Evolutionary conservation across 2,329 filamentous ascomycete genomes (phyloP), one percentile per base, ranked within the genome.

Genomic region (Xylaria sp.): DNA sequence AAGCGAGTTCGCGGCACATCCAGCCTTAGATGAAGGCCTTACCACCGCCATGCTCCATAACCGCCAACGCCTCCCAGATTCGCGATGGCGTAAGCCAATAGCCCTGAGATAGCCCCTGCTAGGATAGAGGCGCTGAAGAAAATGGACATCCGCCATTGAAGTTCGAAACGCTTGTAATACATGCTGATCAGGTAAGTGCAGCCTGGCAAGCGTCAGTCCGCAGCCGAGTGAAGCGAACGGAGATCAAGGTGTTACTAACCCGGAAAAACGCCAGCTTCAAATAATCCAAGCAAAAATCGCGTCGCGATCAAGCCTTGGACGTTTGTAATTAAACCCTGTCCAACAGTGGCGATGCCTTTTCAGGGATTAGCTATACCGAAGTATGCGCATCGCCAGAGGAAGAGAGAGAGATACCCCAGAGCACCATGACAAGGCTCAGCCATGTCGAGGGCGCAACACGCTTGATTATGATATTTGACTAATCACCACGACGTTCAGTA

Each of bases 21-120:
- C 34, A 48, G n/a, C 4, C 20, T 28, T 20, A 12, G 13, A 13
- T 3, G 7, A 31, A 65, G 39, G 50, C 1, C 68, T 62, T 58
- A 73, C 74, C 73, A 76, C 48, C 83, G 77, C 84, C 84, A 86
- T 54, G 83, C 84, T 18, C 78, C 78, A 56, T 81, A 81, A 7
- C 82, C 82, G 3, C 80, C 82, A 5, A 84, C 78, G 0, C 85
- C 85, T 58, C 85, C 81, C 83, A 87, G 86, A 76, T 84, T 82
- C 2, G 81, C 82, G 48, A 87, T 86, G 1, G 77, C 85, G 70
- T 81, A 86, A 1, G 86, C 86, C 0, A 88, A 76, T 20, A 88
- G 76, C 0, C 86, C 86, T 1, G 82, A 83, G 57, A 88, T 85
- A 1, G 84, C 84, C n/a, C 86, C 85, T 0, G 85, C 84, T 55